A percentile compares a stretch with the other conserved stretches of the same genome.
These are phyloP conservation scores for Nasturtium officinale DNA, from an alignment of 345 rosid genomes.

Conservation along the genomic window DNA sequence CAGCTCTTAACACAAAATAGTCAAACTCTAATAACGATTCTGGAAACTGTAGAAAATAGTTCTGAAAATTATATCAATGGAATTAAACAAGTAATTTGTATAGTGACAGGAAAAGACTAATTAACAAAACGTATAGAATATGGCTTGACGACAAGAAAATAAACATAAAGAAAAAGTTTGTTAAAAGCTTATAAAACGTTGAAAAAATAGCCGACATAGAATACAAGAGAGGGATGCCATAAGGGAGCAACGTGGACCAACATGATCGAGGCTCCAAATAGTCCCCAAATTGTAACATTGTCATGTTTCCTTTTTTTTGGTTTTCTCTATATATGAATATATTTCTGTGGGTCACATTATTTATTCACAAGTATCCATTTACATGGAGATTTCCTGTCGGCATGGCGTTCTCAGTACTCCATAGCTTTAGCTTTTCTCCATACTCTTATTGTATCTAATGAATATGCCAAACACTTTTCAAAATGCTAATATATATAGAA, in stretches of 20 bases:
- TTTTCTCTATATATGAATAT: background rate
- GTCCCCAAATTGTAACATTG: conserved; percentile 35
- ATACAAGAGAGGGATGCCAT: conserved; percentile 19
- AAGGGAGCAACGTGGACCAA: conserved; percentile 37
- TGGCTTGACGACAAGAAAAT: background rate
- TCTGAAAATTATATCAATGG: background rate
- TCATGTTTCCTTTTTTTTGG: background rate
- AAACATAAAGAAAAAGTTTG: background rate
- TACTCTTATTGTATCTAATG: conserved; percentile 12
- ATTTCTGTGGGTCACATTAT: conserved; percentile 31
- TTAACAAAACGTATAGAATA: background rate
- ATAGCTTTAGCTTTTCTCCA: conserved; percentile 21
- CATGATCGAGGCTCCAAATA: conserved; percentile 27
- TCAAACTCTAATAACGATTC: background rate
- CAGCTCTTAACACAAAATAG: background rate
- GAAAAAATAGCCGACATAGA: conserved; percentile 33
- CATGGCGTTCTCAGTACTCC: conserved; percentile 27
- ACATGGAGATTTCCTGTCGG: conserved; percentile 36
- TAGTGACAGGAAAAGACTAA: background rate
- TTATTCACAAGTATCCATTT: conserved; percentile 20
- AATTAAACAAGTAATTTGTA: background rate
- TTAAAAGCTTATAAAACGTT: background rate
- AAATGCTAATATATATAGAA: background rate
- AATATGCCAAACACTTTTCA: conserved; percentile 8
- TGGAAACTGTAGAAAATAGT: too few species aligned